Percentiles rank a stretch among this genome's conserved stretches.
phyloP scores from a whole-genome alignment of 192 early-diverging fungal genomes.

The Endogone sp. region DNA sequence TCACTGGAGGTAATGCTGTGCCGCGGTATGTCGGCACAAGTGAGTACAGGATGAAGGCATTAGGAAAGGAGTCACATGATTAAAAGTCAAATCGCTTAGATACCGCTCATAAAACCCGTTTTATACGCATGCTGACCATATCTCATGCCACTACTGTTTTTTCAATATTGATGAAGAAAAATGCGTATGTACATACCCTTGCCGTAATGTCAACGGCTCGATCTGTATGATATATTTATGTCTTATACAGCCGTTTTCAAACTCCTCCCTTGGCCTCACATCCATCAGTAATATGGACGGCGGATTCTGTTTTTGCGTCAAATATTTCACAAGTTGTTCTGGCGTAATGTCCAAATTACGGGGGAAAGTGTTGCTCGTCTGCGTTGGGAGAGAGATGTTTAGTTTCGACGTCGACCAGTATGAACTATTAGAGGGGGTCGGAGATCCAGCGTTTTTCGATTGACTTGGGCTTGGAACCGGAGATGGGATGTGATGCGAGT shows the following conservation, averaged over 20 bases:
- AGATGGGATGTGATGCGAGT: not conserved
- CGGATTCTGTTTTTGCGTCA: slow-evolving; percentile 27
- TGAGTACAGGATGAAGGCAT: not conserved
- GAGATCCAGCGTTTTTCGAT: not conserved
- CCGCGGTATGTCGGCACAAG: slow-evolving; percentile 2
- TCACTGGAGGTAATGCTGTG: slow-evolving; percentile 42
- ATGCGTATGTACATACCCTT: slow-evolving; percentile 39
- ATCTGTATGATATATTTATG: slow-evolving; percentile 66
- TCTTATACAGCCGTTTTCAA: slow-evolving; percentile 62
- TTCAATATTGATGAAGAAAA: not conserved
- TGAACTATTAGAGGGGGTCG: slow-evolving; percentile 19
- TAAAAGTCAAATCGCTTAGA: no score
- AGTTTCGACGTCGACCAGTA: no score
- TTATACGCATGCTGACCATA: no score
- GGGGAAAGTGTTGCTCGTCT: slow-evolving; percentile 20
- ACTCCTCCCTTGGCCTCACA: slow-evolving; percentile 69
- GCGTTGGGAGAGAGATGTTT: slow-evolving; percentile 10
- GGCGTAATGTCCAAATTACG: slow-evolving; percentile 33
- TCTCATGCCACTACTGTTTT: no score
- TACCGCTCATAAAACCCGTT: no score
- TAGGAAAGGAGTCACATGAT: no score
- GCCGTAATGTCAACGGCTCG: slow-evolving; percentile 60
- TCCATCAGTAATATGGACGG: slow-evolving; percentile 68
- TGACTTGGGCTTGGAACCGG: not conserved
- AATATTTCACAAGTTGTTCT: slow-evolving; percentile 25